phyloP scores from a whole-genome alignment of 768 basidiomycete genomes.

The Termitomyces heimii region DNA sequence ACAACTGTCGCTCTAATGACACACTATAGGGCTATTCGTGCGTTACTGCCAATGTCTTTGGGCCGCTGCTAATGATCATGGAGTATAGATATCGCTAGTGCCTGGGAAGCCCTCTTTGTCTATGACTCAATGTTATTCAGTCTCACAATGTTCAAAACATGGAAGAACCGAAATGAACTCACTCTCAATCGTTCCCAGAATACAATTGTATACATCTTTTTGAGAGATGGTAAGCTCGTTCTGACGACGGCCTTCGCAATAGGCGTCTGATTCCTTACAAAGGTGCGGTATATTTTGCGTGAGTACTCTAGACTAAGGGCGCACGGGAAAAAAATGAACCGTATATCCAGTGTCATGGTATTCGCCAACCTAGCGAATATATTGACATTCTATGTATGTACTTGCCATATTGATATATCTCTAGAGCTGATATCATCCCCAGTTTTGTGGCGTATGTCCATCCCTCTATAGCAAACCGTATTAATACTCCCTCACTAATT shows the following conservation, averaged over 20 bases:
- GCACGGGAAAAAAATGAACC: background rate
- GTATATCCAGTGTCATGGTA: constrained; percentile 40
- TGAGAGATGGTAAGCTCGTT: constrained; percentile 40
- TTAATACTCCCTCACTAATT: background rate
- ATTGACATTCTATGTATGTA: background rate
- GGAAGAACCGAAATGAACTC: constrained; percentile 25
- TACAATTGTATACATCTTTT: constrained; percentile 34
- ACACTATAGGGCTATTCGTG: background rate
- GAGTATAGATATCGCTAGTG: constrained; percentile 23
- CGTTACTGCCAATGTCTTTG: background rate
- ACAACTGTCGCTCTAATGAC: background rate
- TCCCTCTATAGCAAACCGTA: background rate
- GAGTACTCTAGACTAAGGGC: constrained; percentile 11
- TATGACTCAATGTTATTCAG: constrained; percentile 44
- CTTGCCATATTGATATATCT: background rate
- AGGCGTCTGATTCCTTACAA: background rate
- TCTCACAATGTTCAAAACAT: constrained; percentile 43
- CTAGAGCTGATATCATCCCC: background rate
- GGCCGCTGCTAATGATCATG: background rate
- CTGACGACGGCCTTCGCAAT: background rate
- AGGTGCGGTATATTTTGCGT: constrained; percentile 59
- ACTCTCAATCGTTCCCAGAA: constrained; percentile 14
- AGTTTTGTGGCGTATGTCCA: background rate
- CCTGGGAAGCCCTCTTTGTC: constrained; percentile 47
- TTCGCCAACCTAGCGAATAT: background rate